Evolutionary conservation across 345 rosid genomes (phyloP), one percentile per base, ranked within the genome.

Genomic region (Euphorbia lathyris): DNA sequence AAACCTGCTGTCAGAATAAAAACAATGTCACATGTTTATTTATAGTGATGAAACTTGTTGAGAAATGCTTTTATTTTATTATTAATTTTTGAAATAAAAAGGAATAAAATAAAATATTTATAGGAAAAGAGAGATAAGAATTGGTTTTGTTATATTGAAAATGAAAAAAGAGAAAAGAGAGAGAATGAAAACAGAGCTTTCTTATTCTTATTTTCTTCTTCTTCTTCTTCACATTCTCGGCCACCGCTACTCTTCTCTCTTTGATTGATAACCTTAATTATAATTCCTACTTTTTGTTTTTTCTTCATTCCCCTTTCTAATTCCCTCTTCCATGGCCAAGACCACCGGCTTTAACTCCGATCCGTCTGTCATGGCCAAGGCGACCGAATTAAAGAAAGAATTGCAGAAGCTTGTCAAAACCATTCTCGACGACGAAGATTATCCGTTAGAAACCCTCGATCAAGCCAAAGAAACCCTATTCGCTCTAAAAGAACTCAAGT

Each of bases 401-500:
- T 76, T 92, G 71, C 84, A 82, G 76, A 90, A 77, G 73, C 76
- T 95, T 1, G 87, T 92, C 29, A 84, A 66, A 81, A 72, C 67
- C 47, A 90, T 95, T 51, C 83, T 82, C 32, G 96, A 85, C 32
- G 88, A 84, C 9, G 99, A 87, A 7, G 97, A 90, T 74, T 85
- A 58, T 53, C 59, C 77, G 29, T 36, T 74, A 26, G 92, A 85
- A 51, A 76, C 72, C 30, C 66, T 95, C 64, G 94, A 95, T 84
- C 91, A 76, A 34, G 92, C 97, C 22, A 87, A 64, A n/a, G 90
- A 85, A 9, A 75, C 84, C 17, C 83, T 95, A 7, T 82, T 66
- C 40, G 84, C 86, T 4, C 76, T 92, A 55, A 82, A 73, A 70
- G 84, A 85, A 19, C 76, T 85, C 55, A 92, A 76, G 85, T 63